Evolutionary conservation across 2,329 filamentous ascomycete genomes (phyloP), one percentile per base, ranked within the genome.

Genomic region (Epichloe sp.): DNA sequence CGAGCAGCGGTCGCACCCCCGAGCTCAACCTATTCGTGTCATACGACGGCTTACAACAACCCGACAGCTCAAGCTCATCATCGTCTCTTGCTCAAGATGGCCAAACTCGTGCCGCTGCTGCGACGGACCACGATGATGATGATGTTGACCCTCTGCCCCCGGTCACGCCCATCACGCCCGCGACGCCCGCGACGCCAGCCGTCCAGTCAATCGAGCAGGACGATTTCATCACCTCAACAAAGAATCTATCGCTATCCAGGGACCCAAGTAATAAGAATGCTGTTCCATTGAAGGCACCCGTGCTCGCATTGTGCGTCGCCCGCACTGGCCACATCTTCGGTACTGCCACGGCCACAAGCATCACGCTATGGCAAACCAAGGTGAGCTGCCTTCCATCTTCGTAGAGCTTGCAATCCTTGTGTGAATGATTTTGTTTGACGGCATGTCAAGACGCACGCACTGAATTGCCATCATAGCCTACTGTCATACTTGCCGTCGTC

Each of bases 281-380:
- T 48, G 70, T 76, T 57, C 75, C 72, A 17, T 63, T 68, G 44
- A 79, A 73, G 62, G 85, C 85, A 63, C 79, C 77, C 21, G 80
- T 96, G 50, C 71, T 88, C 55, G 86, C 86, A 6, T 72, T 95
- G 50, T 81, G 82, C 56, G 79, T 89, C 41, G 86, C 90, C 2
- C 81, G 90, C 44, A 83, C 79, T 51, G 90, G 90, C 41, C 85
- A 90, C 61, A 71, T 81, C 55, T 96, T 98, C 68, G 87, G 87
- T 48, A 88, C 88, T 45, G 88, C 96, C 62, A 96, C 91, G 1
- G 72, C 79, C 5, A 86, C 86, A 2, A 86, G 86, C 12, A 80
- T 98, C 65, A 88, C 86, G n/a, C 77, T 98, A 58, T 98, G 93
- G 93, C 93, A 98, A 71, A 91, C 88, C 51, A 91, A 91, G 78